phyloP scores from a whole-genome alignment of 345 rosid species.

The Reutealis trisperma region DNA sequence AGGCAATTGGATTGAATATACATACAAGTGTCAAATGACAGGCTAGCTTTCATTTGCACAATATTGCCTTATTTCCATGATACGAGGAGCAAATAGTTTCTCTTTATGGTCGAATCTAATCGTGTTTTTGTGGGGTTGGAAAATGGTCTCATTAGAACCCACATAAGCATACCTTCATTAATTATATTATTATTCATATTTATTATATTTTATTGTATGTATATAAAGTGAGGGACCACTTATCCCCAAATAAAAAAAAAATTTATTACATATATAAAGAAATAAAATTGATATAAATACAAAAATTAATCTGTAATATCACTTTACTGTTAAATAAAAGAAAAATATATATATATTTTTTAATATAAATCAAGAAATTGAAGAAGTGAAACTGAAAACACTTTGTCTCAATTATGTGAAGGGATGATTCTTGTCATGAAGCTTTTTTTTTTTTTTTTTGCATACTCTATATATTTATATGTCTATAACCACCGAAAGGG shows the following conservation, averaged over 20 bases:
- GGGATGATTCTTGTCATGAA: not conserved
- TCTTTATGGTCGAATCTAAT: constrained; percentile 43
- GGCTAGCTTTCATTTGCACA: constrained; percentile 21
- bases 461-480: too few species aligned
- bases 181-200: not conserved
- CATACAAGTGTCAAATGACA: constrained; percentile 28
- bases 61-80: constrained; percentile 25
- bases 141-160: constrained; percentile 17
- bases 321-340: too few species aligned
- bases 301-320: too few species aligned
- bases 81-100: constrained; percentile 39
- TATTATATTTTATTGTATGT: not conserved
- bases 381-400: not conserved
- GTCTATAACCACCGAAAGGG: not conserved
- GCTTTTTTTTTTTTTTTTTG: not conserved
- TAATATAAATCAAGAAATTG: not conserved
- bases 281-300: too few species aligned
- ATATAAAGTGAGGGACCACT: not conserved
- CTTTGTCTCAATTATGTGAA: too few species aligned
- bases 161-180: constrained; percentile 6
- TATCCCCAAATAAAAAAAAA: too few species aligned
- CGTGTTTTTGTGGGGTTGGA: constrained; percentile 11
- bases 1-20: not conserved
- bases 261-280: too few species aligned
- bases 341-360: too few species aligned